Conservation (phyloP, 495 filamentous ascomycete species). For the Chaetomium tenue region DNA sequence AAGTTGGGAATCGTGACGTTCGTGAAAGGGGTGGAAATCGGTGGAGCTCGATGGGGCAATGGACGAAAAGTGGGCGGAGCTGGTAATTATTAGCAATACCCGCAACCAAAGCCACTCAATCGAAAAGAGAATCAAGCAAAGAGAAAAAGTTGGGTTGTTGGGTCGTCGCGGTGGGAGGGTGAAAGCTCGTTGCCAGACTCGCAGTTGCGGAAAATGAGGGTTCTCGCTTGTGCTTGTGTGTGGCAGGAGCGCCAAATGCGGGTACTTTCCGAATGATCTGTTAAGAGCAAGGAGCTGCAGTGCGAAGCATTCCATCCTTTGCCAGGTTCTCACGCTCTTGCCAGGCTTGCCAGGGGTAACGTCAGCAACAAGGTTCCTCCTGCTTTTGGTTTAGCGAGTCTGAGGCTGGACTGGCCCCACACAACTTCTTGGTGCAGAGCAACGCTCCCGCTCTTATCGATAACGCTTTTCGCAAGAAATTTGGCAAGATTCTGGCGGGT, state of each 20-base stretch:
- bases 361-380: constrained; percentile 25
- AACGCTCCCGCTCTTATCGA: constrained; percentile 31
- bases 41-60: constrained; percentile 22
- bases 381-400: constrained; percentile 19
- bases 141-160: constrained; percentile 6
- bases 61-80: constrained; percentile 17
- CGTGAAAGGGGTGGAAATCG: constrained; percentile 28
- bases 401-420: too few relatives aligned
- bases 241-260: constrained; percentile 18
- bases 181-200: constrained; percentile 17
- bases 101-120: constrained; percentile 17
- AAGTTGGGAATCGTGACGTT: constrained; percentile 20
- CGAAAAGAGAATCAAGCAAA: constrained; percentile 9
- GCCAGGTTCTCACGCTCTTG: not conserved
- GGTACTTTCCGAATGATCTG: constrained; percentile 36
- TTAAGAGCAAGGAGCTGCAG: constrained; percentile 26
- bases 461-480: constrained; percentile 29
- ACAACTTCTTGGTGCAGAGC: not conserved
- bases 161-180: not conserved
- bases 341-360: constrained; percentile 18
- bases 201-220: constrained; percentile 18
- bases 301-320: constrained; percentile 17
- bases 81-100: constrained; percentile 12
- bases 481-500: constrained; percentile 20
- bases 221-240: constrained; percentile 19